Percentiles rank a stretch among this genome's conserved stretches.
phyloP scores from a whole-genome alignment of 2,329 filamentous ascomycete species.

The Alternaria dauci region DNA sequence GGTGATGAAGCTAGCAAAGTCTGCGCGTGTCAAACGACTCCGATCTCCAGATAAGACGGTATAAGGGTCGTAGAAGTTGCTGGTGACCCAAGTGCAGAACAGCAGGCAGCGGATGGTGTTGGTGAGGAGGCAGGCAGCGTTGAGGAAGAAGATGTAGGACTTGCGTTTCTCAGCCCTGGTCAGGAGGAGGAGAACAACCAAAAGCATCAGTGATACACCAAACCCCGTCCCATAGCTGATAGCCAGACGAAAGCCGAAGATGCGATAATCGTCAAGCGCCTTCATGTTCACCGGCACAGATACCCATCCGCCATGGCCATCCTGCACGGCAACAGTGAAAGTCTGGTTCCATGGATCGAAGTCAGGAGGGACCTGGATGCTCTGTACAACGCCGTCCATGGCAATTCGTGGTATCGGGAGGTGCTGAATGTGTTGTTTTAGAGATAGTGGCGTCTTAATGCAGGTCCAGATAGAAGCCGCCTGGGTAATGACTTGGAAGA shows the following conservation, averaged over 20 bases:
- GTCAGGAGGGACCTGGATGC: constrained; percentile 21
- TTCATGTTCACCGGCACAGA: constrained; percentile 53
- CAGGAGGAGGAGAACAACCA: constrained; percentile 72
- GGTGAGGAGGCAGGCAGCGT: constrained; percentile 66
- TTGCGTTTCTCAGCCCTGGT: constrained; percentile 71
- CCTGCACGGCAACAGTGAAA: constrained; percentile 57
- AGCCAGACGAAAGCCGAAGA: constrained; percentile 58
- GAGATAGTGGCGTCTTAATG: not conserved
- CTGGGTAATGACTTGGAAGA: not conserved
- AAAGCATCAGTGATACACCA: constrained; percentile 71
- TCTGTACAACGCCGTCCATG: constrained; percentile 19
- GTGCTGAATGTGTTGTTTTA: not conserved
- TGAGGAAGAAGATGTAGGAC: constrained; percentile 71
- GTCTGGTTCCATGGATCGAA: constrained; percentile 64
- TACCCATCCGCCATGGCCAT: constrained; percentile 47
- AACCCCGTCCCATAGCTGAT: constrained; percentile 77
- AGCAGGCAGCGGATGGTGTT: constrained; percentile 69
- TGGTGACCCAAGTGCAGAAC: constrained; percentile 67
- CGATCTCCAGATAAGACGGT: constrained; percentile 65
- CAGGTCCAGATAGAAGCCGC: not conserved
- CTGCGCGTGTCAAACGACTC: constrained; percentile 55
- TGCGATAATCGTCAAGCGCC: constrained; percentile 56
- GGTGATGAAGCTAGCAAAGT: constrained; percentile 59
- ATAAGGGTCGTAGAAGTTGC: constrained; percentile 69
- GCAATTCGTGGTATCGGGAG: not conserved